Evolutionary conservation across 345 rosid genomes (phyloP), one percentile per base, ranked within the genome.

Genomic region (Gossypium ekmanianum): DNA sequence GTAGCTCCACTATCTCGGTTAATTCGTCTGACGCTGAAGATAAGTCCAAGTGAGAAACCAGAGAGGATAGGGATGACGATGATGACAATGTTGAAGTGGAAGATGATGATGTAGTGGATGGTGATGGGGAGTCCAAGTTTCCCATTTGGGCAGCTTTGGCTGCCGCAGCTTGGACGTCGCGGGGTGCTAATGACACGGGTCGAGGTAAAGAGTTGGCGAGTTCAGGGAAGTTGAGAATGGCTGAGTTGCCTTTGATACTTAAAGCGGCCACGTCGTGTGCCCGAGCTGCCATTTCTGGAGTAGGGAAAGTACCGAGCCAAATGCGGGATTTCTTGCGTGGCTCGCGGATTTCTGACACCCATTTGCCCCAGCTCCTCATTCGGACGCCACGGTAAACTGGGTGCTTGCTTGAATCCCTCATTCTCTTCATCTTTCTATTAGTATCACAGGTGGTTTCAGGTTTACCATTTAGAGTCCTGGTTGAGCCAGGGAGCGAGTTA

Each of bases 201-300:
- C 97, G 86, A 18, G 98, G 97, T 4, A 94, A 88, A 2, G 87
- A 84, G 52, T 76, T 74, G 14, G 84, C 89, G 41, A 92, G 92
- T 11, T 91, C 88, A 2, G 98, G 98, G 84, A 94, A 94, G 83
- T 94, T 94, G 59, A 94, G 90, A 67, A 89, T 89, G 9, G 98
- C 97, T 0, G 93, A 81, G 70, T 78, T 82, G 39, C 98, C 98
- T 72, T 94, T 94, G 18, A 94, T 89, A 89, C 89, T 88, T 14
- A 92, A 73, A 39, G 97, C 97, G 7, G 98, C 98, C 8, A 88
- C 97, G 81, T 94, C 98, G 68, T 94, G 98, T 0, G 98, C 98
- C 12, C 98, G 88, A 12, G 98, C 98, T 1, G 98, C 98, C 98
- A 92, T 94, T 84, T 94, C 98, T 34, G 97, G 97, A 0, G 94